Evolutionary conservation across 1,284 basidiomycete species (phyloP).

Genomic region (Polyporus tsugae): DNA sequence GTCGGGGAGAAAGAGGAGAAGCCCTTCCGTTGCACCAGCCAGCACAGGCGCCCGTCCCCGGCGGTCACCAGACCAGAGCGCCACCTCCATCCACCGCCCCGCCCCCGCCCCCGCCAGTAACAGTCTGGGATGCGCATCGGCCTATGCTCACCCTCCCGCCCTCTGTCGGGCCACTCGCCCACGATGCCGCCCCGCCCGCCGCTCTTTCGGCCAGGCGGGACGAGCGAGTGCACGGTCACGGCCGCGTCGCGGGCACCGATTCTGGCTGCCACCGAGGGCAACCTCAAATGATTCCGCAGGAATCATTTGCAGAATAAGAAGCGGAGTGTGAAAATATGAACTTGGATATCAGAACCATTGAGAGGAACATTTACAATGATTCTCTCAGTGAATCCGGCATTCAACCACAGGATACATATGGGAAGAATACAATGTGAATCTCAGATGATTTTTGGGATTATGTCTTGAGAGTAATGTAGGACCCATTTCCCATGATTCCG

Average conservation of each 20-base stretch:
- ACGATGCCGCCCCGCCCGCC: background rate
- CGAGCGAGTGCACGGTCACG: background rate
- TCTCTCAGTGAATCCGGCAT: too few species aligned
- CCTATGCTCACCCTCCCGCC: background rate
- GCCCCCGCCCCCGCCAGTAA: conserved; percentile 4
- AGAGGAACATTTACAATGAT: too few species aligned
- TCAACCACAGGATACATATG: too few species aligned
- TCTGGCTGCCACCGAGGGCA: background rate
- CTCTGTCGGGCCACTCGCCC: background rate
- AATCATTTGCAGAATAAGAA: too few species aligned
- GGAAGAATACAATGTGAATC: too few species aligned
- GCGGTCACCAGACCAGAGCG: conserved; percentile 23
- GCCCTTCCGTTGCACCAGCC: conserved; percentile 25
- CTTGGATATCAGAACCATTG: too few species aligned
- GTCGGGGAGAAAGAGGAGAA: conserved; percentile 31
- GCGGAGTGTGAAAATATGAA: too few species aligned
- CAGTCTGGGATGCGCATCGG: too few species aligned
- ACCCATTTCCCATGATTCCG: too few species aligned
- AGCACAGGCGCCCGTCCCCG: conserved; percentile 20
- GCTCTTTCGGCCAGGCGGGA: background rate
- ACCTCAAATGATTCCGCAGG: too few species aligned
- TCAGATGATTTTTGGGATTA: too few species aligned
- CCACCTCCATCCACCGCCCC: conserved; percentile 6
- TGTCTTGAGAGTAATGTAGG: too few species aligned
- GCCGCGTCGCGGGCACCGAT: background rate